Evolutionary conservation across 1,284 basidiomycete genomes (phyloP), one percentile per base, ranked within the genome.

Genomic region (Fomitopsis palustris): DNA sequence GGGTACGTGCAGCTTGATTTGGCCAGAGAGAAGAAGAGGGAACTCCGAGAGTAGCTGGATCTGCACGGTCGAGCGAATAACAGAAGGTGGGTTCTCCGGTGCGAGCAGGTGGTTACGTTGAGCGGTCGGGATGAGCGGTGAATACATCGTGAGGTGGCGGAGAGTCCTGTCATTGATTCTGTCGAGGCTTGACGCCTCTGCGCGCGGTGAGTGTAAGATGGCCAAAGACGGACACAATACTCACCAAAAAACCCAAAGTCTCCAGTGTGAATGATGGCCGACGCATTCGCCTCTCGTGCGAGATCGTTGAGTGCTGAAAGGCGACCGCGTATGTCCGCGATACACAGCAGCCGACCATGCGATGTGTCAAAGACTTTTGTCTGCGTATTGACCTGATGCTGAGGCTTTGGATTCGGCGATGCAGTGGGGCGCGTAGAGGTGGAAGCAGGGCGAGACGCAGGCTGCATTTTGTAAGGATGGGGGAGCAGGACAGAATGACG

Each of bases 221-320:
- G 33, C 38, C 33, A 33, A 16, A 45, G 25, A 17, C 12, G 38
- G 41, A 25, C 10, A 10, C 51, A 60, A 56, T 17, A 75, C 84
- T 61, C 62, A 90, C 90, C 90, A 75, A 97, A 97, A 77, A 99
- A 98, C 59, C 97, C 97, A 87, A 99, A 99, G 80, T 99, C 97
- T 58, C 97, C 97, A 0, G 96, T 98, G 75, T 99, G 96, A 63
- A 99, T 93, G 74, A 99, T 91, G 21, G 95, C 96, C 61, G 90
- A 85, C n/a, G 94, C 95, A 70, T 90, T 88, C 58, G 85, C 86
- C 69, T 97, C 94, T 55, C 88, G 81, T 35, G 96, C 96, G 60
- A 98, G 87, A 71, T 93, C 86, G 75, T 98, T 98, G 70, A 99
- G 84, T 56, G 86, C 85, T 58, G 92, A 93, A 62, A 95, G 81